Evolutionary conservation across 1,284 basidiomycete species (phyloP), one percentile per base, ranked within the genome.

Genomic region (Melampsora larici-populina): DNA sequence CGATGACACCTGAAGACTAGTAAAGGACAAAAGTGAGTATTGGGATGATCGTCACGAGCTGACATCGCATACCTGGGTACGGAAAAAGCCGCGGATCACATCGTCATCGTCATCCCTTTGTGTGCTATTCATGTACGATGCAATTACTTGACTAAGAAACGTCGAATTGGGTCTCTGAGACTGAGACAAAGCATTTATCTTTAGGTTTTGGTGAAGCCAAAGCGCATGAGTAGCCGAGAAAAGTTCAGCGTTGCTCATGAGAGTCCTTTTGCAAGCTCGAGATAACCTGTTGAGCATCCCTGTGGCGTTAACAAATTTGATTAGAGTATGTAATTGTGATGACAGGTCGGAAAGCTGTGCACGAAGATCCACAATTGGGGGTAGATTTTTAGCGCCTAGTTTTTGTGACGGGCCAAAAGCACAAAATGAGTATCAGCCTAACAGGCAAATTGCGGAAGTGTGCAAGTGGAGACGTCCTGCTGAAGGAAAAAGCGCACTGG

Each of bases 201-300:
- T 78, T 33, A 90, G 88, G 82, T 94, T 94, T 82, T 94, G 89
- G 80, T 88, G 87, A 36, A 89, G 83, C 96, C 96, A 99, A 24
- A 98, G 86, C 55, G 92, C 90, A 78, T 90, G 88, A 4, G 89
- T 90, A 0, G 92, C 91, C 79, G 90, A 90, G 17, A 97, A 86
- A 81, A 93, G 92, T 85, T 98, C 94, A 1, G 93, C 92, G 82
- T 98, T 91, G n/a, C 87, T 88, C 33, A 89, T 90, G 55, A 99
- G 86, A 49, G 87, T 86, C 80, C 94, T 89, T 46, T 93, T 88
- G 75, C 89, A 89, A 49, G 87, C 85, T 85, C 92, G 91, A 1
- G 94, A 90, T 82, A 97, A 89, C 90, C 95, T 81, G 3, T 86
- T 86, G 36, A 95, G 85, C 2, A 90, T 90, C 0, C 88, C 89